Evolutionary conservation across 2,329 filamentous ascomycete genomes (phyloP), one percentile per base, ranked within the genome.

Genomic region (Fusarium abutilonis): DNA sequence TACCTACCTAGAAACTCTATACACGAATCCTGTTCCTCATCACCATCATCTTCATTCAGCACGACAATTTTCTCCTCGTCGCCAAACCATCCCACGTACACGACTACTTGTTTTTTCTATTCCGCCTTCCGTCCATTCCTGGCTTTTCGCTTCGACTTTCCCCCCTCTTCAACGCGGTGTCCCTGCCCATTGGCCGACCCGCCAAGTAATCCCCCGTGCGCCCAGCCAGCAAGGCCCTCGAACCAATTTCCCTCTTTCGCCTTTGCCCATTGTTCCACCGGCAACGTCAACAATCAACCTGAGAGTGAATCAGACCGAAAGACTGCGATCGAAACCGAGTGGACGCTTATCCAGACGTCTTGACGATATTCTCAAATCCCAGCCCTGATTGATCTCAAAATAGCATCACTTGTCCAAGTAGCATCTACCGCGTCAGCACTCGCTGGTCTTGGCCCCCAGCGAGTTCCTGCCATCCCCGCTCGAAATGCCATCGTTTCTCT

Each of bases 401-500:
- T 53, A 68, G 41, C 63, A 69, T 71, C 59, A 49, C 60, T 67
- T 56, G 54, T 32, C 45, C 44, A 57, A 55, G 56, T 56, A 71
- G 60, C 56, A 70, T 66, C 54, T 69, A 71, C 51, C 50, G 52
- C 39, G 48, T 62, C 60, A 59, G 52, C 64, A 51, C 68, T 69
- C 60, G 64, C 60, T 64, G 65, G 65, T 62, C 45, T 58, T 56
- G 56, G 52, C 65, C 42, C 54, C 69, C 55, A 60, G 67, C 45
- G 66, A 68, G 59, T 51, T 56, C 43, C 17, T 32, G 26, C 48
- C 72, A 42, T 39, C 73, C 39, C 56, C 55, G 29, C 73, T 79
- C 74, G 75, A 75, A 68, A 85, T 85, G 83, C 83, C 83, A 77
- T 83, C 82, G 64, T 85, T 83, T 73, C 71, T 84, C 65, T 77